A percentile compares a stretch with the other conserved stretches of the same genome.
Conservation (phyloP, 179 eudicot genomes). For the Drosera spatulata region DNA sequence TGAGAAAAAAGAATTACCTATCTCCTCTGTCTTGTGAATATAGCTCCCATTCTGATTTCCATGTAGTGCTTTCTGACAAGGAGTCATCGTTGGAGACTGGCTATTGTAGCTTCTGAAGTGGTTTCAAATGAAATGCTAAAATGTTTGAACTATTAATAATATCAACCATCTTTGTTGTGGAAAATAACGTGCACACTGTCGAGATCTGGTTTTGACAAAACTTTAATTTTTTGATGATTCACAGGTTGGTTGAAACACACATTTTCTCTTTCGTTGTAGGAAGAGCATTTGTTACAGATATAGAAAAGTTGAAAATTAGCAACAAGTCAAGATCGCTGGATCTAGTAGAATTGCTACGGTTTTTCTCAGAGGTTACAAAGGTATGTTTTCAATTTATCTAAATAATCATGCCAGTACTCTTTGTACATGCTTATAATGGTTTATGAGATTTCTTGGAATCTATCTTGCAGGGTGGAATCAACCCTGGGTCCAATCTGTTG, state of each 20-base stretch:
- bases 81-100: neutral
- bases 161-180: neutral
- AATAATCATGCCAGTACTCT: neutral
- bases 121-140: too few species aligned
- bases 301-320: conserved; percentile 86
- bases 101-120: too few species aligned
- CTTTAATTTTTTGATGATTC: conserved; percentile 18
- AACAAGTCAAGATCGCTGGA: conserved; percentile 82
- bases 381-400: conserved; percentile 21
- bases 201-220: conserved; percentile 9
- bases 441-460: conserved; percentile 7
- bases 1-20: too few species aligned
- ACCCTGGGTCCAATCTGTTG: conserved; percentile 79
- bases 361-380: conserved; percentile 79
- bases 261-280: conserved; percentile 99
- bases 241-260: conserved; percentile 99
- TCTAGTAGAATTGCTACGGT: conserved; percentile 49
- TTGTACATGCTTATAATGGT: neutral
- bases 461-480: conserved; percentile 61
- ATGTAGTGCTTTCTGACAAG: too few species aligned
- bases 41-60: too few species aligned
- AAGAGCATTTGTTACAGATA: conserved; percentile 97
- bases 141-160: neutral
- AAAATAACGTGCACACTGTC: neutral
- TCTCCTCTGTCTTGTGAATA: too few species aligned